Conservation (phyloP, 257 asterid species). For the Knoxia roxburghii region DNA sequence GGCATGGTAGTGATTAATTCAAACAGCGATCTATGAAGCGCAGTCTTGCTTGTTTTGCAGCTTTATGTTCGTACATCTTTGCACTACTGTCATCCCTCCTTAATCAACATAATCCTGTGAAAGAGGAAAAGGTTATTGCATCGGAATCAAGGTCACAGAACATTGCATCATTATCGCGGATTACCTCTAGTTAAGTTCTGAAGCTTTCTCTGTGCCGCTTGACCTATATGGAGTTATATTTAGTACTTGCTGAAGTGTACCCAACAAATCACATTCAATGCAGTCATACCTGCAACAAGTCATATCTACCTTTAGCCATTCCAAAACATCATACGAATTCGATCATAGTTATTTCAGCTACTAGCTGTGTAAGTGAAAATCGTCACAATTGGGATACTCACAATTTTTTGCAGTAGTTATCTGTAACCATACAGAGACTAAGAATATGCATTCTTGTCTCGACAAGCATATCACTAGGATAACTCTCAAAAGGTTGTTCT, state of each 20-base stretch:
- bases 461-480: constrained; percentile 11
- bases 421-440: constrained; percentile 26
- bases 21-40: neutral
- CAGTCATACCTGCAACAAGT: constrained; percentile 43
- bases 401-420: constrained; percentile 39
- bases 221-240: constrained; percentile 47
- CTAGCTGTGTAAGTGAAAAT: neutral
- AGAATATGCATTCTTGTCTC: constrained; percentile 27
- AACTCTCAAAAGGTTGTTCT: constrained; percentile 34
- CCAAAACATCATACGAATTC: neutral
- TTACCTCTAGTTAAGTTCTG: constrained; percentile 26
- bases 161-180: neutral
- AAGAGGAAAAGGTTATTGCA: neutral
- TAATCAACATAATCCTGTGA: constrained; percentile 1
- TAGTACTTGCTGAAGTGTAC: constrained; percentile 30
- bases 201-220: constrained; percentile 39
- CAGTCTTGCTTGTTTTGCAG: neutral
- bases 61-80: neutral
- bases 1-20: neutral
- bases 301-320: neutral
- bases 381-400: constrained; percentile 19
- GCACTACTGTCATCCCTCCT: neutral
- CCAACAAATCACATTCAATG: constrained; percentile 47
- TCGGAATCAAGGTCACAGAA: neutral
- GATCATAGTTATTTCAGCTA: neutral